phyloP scores from a whole-genome alignment of 176 grass and related monocot genomes.

The maize (Zea mays) region DNA sequence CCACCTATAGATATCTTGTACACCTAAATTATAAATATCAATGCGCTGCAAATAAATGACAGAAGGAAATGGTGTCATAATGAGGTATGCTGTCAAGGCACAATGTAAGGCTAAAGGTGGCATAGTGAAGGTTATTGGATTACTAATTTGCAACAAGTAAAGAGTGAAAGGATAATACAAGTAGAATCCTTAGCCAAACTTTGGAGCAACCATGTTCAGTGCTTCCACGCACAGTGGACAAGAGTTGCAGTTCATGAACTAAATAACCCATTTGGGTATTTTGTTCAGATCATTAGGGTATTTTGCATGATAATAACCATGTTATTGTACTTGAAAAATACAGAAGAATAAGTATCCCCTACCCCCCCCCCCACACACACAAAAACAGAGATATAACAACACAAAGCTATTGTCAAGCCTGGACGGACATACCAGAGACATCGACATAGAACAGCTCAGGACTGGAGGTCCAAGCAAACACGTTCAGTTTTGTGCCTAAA shows the following conservation, averaged over 20 bases:
- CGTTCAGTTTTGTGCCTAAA: too few relatives aligned
- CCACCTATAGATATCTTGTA: too few relatives aligned
- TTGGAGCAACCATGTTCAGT: too few relatives aligned
- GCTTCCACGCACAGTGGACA: neutral
- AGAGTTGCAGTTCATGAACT: neutral
- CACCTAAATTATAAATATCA: constrained; percentile 39
- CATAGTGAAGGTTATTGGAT: neutral
- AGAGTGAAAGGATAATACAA: neutral
- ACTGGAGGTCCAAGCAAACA: too few relatives aligned
- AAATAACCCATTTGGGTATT: neutral
- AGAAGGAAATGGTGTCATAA: neutral
- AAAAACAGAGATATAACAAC: neutral
- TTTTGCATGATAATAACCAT: too few relatives aligned
- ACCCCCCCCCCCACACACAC: neutral
- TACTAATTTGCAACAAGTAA: neutral
- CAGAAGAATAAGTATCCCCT: too few relatives aligned
- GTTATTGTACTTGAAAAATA: too few relatives aligned
- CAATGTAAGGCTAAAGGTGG: neutral
- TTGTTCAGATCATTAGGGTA: neutral
- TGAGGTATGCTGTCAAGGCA: neutral
- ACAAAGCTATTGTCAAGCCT: neutral
- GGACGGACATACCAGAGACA: too few relatives aligned
- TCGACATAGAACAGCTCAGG: too few relatives aligned
- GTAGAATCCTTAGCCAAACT: neutral
- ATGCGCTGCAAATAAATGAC: constrained; percentile 48